phyloP scores from a whole-genome alignment of 75 land plant species.

The Picea glauca region DNA sequence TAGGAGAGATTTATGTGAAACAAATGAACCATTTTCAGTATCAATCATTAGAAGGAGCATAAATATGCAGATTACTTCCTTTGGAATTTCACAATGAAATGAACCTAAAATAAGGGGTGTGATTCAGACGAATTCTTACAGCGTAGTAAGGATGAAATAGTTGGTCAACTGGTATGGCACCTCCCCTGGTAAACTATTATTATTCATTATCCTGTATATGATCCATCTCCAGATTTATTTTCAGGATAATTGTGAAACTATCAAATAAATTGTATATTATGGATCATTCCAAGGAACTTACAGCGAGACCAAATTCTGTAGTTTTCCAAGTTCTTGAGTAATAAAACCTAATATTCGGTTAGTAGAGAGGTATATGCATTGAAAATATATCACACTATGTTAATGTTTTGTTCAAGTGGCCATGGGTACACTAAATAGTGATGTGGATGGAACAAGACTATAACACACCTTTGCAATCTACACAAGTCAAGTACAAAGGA shows the following conservation, averaged over 20 bases:
- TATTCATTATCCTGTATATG: constrained; percentile 54
- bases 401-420: background rate
- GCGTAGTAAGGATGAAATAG: constrained; percentile 65
- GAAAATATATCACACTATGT: background rate
- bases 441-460: background rate
- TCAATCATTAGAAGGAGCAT: background rate
- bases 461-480: background rate
- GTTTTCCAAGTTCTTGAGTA: constrained; percentile 84
- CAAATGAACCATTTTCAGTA: background rate
- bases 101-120: background rate
- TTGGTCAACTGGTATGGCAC: constrained; percentile 52
- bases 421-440: background rate
- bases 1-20: constrained; percentile 75
- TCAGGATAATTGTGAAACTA: background rate
- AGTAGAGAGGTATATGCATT: constrained; percentile 66
- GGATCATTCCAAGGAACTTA: constrained; percentile 23
- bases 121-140: constrained; percentile 24
- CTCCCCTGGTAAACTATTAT: constrained; percentile 77
- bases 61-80: background rate
- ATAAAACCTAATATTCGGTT: constrained; percentile 68
- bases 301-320: constrained; percentile 70
- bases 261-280: background rate
- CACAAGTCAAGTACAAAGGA: background rate
- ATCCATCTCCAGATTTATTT: background rate
- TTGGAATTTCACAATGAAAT: background rate